These are phyloP conservation scores for Entomortierella beljakovae DNA, from an alignment of 192 early-diverging fungal genomes.

Conservation along the genomic window DNA sequence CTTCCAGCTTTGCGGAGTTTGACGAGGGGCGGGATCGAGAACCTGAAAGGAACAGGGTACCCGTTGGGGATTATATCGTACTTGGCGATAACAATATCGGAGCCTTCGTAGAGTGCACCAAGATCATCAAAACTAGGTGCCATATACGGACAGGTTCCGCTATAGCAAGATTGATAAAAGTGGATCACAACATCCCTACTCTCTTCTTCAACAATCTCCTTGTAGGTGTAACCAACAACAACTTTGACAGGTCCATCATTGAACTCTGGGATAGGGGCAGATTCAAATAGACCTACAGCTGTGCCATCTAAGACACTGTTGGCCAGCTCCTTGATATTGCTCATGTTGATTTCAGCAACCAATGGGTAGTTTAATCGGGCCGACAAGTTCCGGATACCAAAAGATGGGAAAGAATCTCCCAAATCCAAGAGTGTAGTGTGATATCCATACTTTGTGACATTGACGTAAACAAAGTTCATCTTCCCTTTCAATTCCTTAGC, in stretches of 20 bases:
- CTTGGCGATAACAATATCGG: slow-evolving; percentile 81
- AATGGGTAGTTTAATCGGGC: slow-evolving; percentile 89
- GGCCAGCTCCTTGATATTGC: slow-evolving; percentile 71
- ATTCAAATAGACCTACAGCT: slow-evolving; percentile 81
- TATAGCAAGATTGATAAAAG: slow-evolving; percentile 95
- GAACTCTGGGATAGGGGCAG: slow-evolving; percentile 81
- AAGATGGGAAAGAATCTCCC: slow-evolving; percentile 92
- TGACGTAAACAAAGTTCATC: slow-evolving; percentile 91
- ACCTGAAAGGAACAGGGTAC: slow-evolving; percentile 78
- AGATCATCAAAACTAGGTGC: slow-evolving; percentile 86
- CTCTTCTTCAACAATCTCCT: slow-evolving; percentile 82
- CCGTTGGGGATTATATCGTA: slow-evolving; percentile 97
- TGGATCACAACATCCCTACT: slow-evolving; percentile 93
- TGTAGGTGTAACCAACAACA: slow-evolving; percentile 87
- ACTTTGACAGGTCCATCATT: slow-evolving; percentile 93
- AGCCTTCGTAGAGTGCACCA: slow-evolving; percentile 62
- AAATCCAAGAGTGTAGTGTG: slow-evolving; percentile 92
- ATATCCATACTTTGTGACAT: slow-evolving; percentile 84
- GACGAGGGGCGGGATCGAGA: slow-evolving; percentile 96
- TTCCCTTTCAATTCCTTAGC: slow-evolving; percentile 91
- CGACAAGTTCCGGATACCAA: slow-evolving; percentile 86
- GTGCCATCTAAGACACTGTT: slow-evolving; percentile 73
- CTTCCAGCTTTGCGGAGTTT: slow-evolving; percentile 87
- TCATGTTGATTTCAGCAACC: slow-evolving; percentile 69
- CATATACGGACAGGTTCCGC: slow-evolving; percentile 84